These are phyloP conservation scores for Podaxis pistillaris DNA, from an alignment of 768 basidiomycete species.

Conservation along the genomic window DNA sequence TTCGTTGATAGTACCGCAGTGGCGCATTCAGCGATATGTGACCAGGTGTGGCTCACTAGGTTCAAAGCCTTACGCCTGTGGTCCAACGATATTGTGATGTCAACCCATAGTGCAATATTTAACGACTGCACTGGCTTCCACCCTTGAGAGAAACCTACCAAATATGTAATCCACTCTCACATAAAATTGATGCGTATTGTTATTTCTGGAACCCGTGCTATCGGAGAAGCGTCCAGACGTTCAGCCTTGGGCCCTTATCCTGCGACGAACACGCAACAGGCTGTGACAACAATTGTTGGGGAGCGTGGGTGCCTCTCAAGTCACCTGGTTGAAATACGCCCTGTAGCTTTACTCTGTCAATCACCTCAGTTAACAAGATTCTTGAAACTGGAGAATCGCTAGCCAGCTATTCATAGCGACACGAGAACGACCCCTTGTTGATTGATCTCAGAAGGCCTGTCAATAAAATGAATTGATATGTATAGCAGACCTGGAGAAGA, in stretches of 20 bases:
- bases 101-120: neutral
- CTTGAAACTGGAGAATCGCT: too few relatives aligned
- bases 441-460: neutral
- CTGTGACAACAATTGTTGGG: too few relatives aligned
- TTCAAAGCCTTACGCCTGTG: neutral
- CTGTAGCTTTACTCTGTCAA: neutral
- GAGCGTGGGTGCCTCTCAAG: too few relatives aligned
- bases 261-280: too few relatives aligned
- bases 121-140: neutral
- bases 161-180: too few relatives aligned
- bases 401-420: neutral
- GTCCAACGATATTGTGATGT: neutral
- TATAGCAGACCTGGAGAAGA: neutral
- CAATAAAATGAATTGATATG: neutral
- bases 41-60: neutral
- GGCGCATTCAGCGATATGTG: neutral
- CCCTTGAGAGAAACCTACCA: neutral
- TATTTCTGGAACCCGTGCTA: too few relatives aligned
- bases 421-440: neutral
- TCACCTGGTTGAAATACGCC: neutral
- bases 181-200: too few relatives aligned
- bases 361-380: neutral
- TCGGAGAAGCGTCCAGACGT: too few relatives aligned
- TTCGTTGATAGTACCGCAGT: neutral
- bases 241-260: too few relatives aligned